Evolutionary conservation across 352 stramenopile species (phyloP), one percentile per base, ranked within the genome.

Genomic region (Pythium chondricola): DNA sequence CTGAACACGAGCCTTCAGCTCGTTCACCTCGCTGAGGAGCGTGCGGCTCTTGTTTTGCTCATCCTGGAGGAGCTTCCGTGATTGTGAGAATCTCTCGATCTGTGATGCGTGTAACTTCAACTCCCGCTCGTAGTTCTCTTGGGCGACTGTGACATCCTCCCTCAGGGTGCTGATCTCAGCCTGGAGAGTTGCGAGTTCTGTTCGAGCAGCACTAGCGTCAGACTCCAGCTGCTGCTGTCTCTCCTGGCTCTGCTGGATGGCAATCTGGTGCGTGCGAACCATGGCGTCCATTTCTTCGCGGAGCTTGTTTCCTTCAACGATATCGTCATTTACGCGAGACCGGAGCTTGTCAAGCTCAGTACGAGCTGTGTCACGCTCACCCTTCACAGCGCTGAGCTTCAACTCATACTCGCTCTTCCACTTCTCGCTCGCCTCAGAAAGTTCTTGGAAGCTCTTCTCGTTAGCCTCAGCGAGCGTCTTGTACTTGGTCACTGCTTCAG

Each of bases 61-160:
- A 18, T 76, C 64, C 41, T 88, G 72, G 40, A 88, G 60, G 31
- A 74, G 58, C 32, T 76, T 74, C 17, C 75, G 69, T 36, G 65
- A 65, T 9, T 68, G 56, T 2, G 74, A 69, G 13, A 74, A 63
- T 49, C 78, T 82, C 13, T 69, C 56, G 6, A 87, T 74, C 51
- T 89, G 72, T 3, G 65, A 58, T 0, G 83, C 74, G 35, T 93
- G 84, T 32, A 90, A 56, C 49, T 92, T 78, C 20, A 95, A 51
- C 48, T 95, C 84, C 9, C 83, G 77, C 48, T 92, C 79, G 44
- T 95, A 95, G 50, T 93, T 89, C 17, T 81, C 72, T 26, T 83
- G 74, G 10, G 80, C 75, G 1, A 43, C 63, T 0, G 61, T 52
- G 6, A 87, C 41, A 27, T 86, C 75, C 1, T 43, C 43, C 29